These are phyloP conservation scores for Agrocybe pediades DNA, from an alignment of 768 basidiomycete species.

Conservation along the genomic window DNA sequence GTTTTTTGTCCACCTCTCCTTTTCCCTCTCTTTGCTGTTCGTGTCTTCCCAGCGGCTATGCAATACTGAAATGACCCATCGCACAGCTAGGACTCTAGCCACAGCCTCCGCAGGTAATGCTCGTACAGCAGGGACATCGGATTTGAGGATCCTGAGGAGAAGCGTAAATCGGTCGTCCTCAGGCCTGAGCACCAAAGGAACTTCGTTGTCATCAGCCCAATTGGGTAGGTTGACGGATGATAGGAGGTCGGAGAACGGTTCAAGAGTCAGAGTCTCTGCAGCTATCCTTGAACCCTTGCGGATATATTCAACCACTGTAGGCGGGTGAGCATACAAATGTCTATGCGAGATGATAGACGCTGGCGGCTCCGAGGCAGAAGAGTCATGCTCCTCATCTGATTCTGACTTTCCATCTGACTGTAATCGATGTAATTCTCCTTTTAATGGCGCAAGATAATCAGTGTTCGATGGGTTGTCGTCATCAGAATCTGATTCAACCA, in stretches of 20 bases:
- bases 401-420: constrained; percentile 36
- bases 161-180: constrained; percentile 54
- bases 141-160: constrained; percentile 56
- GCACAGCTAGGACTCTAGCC: constrained; percentile 54
- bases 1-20: constrained; percentile 66
- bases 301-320: constrained; percentile 55
- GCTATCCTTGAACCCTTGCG: constrained; percentile 70
- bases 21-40: constrained; percentile 56
- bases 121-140: constrained; percentile 50
- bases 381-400: constrained; percentile 39
- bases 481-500: constrained; percentile 57
- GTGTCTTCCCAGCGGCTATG: constrained; percentile 53
- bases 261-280: constrained; percentile 56
- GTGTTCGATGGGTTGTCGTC: constrained; percentile 19
- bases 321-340: constrained; percentile 21
- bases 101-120: constrained; percentile 48
- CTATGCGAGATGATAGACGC: constrained; percentile 38
- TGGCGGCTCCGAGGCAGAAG: constrained; percentile 29
- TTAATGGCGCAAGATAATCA: constrained; percentile 70
- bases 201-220: constrained; percentile 29
- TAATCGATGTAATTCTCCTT: constrained; percentile 64
- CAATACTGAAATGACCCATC: constrained; percentile 61
- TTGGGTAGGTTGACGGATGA: constrained; percentile 36
- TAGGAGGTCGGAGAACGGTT: constrained; percentile 49
- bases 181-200: constrained; percentile 51